These are phyloP conservation scores for Pestalotiopsis fici DNA, from an alignment of 2,329 filamentous ascomycete species.

Conservation along the genomic window DNA sequence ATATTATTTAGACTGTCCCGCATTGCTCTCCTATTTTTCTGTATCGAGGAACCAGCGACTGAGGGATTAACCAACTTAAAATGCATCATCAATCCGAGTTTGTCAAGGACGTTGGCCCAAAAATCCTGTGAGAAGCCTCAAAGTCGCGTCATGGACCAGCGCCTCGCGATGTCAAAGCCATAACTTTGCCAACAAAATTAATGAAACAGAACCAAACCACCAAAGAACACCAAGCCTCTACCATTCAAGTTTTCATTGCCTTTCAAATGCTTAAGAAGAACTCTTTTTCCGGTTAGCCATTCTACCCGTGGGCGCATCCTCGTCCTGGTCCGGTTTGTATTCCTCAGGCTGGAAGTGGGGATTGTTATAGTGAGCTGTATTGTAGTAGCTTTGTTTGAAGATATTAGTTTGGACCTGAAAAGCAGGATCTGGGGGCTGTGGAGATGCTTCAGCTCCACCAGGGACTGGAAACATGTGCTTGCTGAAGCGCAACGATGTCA, in stretches of 20 bases:
- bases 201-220: not conserved
- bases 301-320: slow-evolving; percentile 26
- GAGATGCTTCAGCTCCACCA: slow-evolving; percentile 33
- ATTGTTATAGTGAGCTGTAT: slow-evolving; percentile 68
- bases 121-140: not conserved
- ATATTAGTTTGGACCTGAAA: slow-evolving; percentile 51
- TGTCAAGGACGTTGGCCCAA: not conserved
- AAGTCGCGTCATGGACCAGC: not conserved
- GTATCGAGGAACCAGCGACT: too few relatives aligned
- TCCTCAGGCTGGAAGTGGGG: slow-evolving; percentile 61
- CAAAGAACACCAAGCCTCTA: slow-evolving; percentile 8
- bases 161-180: not conserved
- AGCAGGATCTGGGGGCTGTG: slow-evolving; percentile 41
- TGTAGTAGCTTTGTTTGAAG: slow-evolving; percentile 69
- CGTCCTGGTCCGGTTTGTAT: slow-evolving; percentile 42
- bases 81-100: not conserved
- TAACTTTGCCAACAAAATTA: not conserved
- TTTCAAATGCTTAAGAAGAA: slow-evolving; percentile 26
- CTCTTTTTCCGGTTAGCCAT: slow-evolving; percentile 27
- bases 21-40: not conserved
- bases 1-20: not conserved
- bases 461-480: slow-evolving; percentile 49
- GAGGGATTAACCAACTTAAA: too few relatives aligned
- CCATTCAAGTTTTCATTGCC: slow-evolving; percentile 17
- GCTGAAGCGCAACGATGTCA: slow-evolving; percentile 50